Evolutionary conservation across 352 stramenopile genomes (phyloP), one percentile per base, ranked within the genome.

Genomic region (Pelagophyceae sp.): DNA sequence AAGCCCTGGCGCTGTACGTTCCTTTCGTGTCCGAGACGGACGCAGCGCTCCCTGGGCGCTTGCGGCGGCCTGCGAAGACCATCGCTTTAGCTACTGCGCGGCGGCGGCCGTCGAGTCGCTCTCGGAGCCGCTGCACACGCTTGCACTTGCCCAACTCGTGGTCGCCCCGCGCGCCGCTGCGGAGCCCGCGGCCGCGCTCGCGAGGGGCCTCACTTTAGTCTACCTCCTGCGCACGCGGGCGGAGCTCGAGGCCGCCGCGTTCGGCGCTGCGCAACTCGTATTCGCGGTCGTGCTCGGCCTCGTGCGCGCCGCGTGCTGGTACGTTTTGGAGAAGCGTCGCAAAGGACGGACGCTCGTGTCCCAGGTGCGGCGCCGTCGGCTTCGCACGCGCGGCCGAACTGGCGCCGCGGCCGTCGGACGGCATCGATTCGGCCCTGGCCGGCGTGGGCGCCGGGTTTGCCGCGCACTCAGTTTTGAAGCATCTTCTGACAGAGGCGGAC

Each of bases 401-500:
- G 1, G 3, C 27, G 61, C 29, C 61, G 61, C n/a, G 15, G n/a
- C n/a, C 31, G n/a, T 17, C n/a, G 15, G 29, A 1, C 15, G 61
- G 33, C 33, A 3, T 74, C 35, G 67, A 74, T 37, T 33, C 15
- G 33, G 2, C 35, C 27, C 33, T 50, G 35, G 37, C 38, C 1
- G 11, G 38, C 35, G 35, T 23, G 11, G 38, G 35, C 27, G 6
- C 17, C 35, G 20, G 67, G 15, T 50, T 74, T 20, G 33, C 67
- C 17, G 79, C 96, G 19, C 94, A 98, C 81, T 95, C 91, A 67
- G 84, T 95, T 32, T 92, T 98, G 80, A 99, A 99, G 85, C 97
- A 98, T 83, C 79, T 96, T 15, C 85, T 98, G 37, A 98, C 93
- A 0, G 94, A 99, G 82, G 95, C 92, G 27, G 94, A 99, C 84